phyloP scores from a whole-genome alignment of 2,329 filamentous ascomycete genomes.

The Ceratocystis huliohia region DNA sequence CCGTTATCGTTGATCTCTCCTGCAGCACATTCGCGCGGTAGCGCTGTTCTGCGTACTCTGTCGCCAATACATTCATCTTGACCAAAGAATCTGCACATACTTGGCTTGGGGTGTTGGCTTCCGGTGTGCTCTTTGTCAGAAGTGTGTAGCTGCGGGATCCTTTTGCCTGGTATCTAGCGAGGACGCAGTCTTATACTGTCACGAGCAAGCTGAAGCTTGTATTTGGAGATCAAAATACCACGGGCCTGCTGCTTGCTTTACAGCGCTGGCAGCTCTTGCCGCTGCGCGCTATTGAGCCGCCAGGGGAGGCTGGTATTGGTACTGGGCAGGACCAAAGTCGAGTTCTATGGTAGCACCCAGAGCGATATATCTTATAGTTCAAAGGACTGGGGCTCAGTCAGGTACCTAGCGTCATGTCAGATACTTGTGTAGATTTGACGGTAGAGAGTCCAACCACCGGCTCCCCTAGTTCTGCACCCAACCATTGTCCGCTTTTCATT shows the following conservation, averaged over 20 bases:
- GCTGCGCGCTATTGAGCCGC: no score
- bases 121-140: conserved; percentile 22
- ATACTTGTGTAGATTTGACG: no score
- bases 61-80: conserved; percentile 28
- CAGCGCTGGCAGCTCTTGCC: conserved; percentile 29
- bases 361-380: no score
- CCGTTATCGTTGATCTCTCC: conserved; percentile 25
- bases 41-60: conserved; percentile 31
- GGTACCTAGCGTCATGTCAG: no score
- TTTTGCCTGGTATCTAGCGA: conserved; percentile 31
- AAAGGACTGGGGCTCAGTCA: no score
- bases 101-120: conserved; percentile 28
- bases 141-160: conserved; percentile 29
- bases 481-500: no score
- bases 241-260: conserved; percentile 28
- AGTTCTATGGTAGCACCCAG: no score
- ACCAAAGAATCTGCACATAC: conserved; percentile 28
- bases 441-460: no score
- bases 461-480: no score
- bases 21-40: conserved; percentile 29
- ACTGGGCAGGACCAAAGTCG: conserved; percentile 18
- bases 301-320: no score
- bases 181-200: conserved; percentile 27
- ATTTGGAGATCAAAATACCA: conserved; percentile 27
- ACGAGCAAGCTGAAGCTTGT: conserved; percentile 27